phyloP scores from a whole-genome alignment of 495 filamentous ascomycete species.

The Trichocladium uniseriatum region DNA sequence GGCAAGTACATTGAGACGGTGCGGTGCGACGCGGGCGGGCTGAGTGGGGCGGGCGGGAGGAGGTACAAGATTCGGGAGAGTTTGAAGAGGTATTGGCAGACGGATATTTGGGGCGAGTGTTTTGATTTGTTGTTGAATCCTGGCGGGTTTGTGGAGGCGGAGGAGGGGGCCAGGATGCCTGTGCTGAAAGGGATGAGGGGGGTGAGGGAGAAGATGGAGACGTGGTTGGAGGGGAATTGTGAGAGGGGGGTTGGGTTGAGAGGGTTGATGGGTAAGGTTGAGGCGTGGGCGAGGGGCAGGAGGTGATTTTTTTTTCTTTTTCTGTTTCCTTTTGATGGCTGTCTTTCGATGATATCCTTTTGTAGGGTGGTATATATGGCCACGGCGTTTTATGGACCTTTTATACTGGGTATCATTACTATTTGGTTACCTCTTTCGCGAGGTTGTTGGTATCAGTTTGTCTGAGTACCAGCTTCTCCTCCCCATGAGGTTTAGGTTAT shows the following conservation, averaged over 20 bases:
- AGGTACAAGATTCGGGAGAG: constrained; percentile 61
- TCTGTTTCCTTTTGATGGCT: constrained; percentile 3
- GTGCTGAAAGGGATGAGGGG: constrained; percentile 54
- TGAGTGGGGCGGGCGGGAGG: constrained; percentile 37
- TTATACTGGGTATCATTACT: constrained; percentile 5
- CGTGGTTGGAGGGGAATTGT: constrained; percentile 67
- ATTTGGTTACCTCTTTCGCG: not conserved
- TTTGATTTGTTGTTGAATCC: constrained; percentile 90
- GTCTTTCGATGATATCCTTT: constrained; percentile 5
- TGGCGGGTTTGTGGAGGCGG: constrained; percentile 45
- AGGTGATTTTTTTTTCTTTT: constrained; percentile 6
- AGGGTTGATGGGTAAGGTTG: constrained; percentile 57
- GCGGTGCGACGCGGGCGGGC: constrained; percentile 41
- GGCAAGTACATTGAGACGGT: constrained; percentile 88
- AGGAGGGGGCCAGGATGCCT: constrained; percentile 55
- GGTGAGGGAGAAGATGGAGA: constrained; percentile 72
- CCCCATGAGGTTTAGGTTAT: too few relatives aligned
- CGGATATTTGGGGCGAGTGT: constrained; percentile 72
- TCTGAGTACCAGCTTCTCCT: not conserved
- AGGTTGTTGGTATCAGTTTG: not conserved
- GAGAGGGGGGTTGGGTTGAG: constrained; percentile 76
- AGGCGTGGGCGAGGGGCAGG: constrained; percentile 39
- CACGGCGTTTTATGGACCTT: not conserved
- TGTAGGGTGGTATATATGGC: not conserved
- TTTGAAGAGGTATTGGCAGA: constrained; percentile 92